Percentiles rank a stretch among this genome's conserved stretches.
Conservation (phyloP, 2,329 filamentous ascomycete genomes). For the Stenocarpella maydis region DNA sequence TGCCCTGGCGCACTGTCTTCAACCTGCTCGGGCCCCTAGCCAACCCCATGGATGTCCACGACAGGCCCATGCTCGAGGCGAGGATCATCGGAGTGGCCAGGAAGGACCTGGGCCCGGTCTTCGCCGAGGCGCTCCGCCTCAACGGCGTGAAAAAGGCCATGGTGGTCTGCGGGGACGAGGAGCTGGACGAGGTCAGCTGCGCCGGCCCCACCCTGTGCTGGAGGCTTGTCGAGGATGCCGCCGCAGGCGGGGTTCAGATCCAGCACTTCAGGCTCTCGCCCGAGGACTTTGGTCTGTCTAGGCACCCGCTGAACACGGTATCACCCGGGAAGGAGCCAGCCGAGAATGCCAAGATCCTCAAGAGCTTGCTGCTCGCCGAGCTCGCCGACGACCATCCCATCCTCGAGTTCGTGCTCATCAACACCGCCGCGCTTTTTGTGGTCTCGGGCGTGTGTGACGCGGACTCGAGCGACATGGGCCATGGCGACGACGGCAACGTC, state of each 20-base stretch:
- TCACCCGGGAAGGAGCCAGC: constrained; percentile 84
- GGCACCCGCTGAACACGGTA: constrained; percentile 79
- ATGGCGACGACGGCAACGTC: constrained; percentile 81
- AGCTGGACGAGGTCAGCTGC: constrained; percentile 94
- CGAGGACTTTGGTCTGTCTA: constrained; percentile 83
- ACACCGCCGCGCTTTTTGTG: constrained; percentile 88
- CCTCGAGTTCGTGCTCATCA: constrained; percentile 92
- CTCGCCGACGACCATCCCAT: constrained; percentile 81
- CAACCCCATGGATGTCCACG: constrained; percentile 80
- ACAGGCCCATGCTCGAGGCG: constrained; percentile 73
- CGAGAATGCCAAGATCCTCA: constrained; percentile 87
- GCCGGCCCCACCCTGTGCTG: constrained; percentile 90
- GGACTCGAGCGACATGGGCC: constrained; percentile 80
- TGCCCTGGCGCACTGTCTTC: constrained; percentile 97
- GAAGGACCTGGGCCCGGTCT: constrained; percentile 85
- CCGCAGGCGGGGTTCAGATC: constrained; percentile 60
- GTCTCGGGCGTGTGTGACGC: constrained; percentile 87
- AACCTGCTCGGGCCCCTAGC: constrained; percentile 93
- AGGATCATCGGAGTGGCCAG: constrained; percentile 93
- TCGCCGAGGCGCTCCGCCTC: constrained; percentile 82
- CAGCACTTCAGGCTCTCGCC: constrained; percentile 82
- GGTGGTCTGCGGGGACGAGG: constrained; percentile 92
- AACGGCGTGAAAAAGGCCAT: constrained; percentile 83
- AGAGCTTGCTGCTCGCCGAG: constrained; percentile 77
- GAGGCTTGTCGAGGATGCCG: constrained; percentile 67